Evolutionary conservation across 176 grass and related monocot species (phyloP).

Genomic region (Aegilops sharonensis): DNA sequence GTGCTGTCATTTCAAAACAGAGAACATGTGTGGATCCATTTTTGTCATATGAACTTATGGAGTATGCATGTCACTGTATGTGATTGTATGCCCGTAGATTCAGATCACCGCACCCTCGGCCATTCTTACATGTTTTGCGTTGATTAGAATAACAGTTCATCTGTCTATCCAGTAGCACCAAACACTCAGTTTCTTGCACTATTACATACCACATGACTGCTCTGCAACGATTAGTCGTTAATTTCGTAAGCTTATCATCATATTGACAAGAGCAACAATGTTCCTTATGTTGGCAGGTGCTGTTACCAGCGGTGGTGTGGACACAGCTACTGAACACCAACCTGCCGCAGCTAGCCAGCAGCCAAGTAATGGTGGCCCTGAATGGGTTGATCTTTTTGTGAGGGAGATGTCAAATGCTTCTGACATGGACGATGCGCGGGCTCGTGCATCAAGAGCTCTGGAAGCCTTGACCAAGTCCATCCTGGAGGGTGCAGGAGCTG

Average conservation of each 20-base stretch:
- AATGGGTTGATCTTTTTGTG: conserved; percentile 85
- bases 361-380: conserved; percentile 38
- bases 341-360: conserved; percentile 25
- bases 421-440: conserved; percentile 60
- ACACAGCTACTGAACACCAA: conserved; percentile 34
- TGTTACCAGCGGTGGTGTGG: conserved; percentile 23
- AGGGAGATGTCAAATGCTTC: conserved; percentile 73
- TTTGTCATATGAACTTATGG: not conserved
- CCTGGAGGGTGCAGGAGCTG: conserved; percentile 39
- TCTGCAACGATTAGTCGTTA: not conserved
- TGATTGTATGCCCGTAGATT: not conserved
- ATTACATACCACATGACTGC: not conserved
- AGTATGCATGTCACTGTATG: not conserved
- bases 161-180: not conserved
- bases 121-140: not conserved
- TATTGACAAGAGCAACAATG: not conserved
- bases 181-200: not conserved
- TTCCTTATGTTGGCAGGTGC: conserved; percentile 32
- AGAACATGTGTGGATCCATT: not conserved
- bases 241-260: not conserved
- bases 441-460: conserved; percentile 62
- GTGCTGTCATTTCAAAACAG: not conserved
- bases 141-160: not conserved
- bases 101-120: not conserved
- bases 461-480: conserved; percentile 79